Evolutionary conservation across 495 filamentous ascomycete species (phyloP).

Genomic region (Cetradonia linearis): DNA sequence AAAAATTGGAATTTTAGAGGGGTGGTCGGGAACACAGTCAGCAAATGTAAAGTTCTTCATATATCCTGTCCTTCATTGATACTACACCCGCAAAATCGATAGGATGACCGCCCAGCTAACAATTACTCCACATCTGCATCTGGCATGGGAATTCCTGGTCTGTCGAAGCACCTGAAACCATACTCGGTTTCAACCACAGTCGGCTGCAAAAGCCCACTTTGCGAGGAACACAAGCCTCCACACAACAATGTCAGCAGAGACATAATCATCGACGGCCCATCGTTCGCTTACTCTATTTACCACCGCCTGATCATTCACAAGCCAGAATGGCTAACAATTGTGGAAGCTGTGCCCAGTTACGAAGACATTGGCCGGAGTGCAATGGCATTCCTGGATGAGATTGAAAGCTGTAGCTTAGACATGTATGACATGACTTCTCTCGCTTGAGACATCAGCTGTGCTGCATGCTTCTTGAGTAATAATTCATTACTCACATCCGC

Average conservation of each 20-base stretch:
- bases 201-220: constrained; percentile 9
- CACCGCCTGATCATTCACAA: constrained; percentile 39
- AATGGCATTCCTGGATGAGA: constrained; percentile 48
- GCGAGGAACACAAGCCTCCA: constrained; percentile 14
- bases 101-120: not conserved
- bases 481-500: constrained; percentile 4
- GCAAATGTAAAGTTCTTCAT: no score
- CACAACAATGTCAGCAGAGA: constrained; percentile 21
- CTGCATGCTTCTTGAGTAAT: not conserved
- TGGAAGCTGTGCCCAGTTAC: constrained; percentile 52
- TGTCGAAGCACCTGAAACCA: constrained; percentile 48
- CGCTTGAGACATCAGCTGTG: not conserved
- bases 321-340: constrained; percentile 28
- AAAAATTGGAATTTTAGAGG: no score
- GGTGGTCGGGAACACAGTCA: no score
- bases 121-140: not conserved
- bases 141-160: constrained; percentile 61
- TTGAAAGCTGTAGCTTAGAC: constrained; percentile 40
- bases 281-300: constrained; percentile 61
- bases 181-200: constrained; percentile 45
- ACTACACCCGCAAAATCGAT: no score
- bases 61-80: no score
- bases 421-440: constrained; percentile 41
- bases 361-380: constrained; percentile 46
- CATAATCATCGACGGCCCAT: constrained; percentile 67